phyloP scores from a whole-genome alignment of 495 filamentous ascomycete species.

The Penicillium goetzii region DNA sequence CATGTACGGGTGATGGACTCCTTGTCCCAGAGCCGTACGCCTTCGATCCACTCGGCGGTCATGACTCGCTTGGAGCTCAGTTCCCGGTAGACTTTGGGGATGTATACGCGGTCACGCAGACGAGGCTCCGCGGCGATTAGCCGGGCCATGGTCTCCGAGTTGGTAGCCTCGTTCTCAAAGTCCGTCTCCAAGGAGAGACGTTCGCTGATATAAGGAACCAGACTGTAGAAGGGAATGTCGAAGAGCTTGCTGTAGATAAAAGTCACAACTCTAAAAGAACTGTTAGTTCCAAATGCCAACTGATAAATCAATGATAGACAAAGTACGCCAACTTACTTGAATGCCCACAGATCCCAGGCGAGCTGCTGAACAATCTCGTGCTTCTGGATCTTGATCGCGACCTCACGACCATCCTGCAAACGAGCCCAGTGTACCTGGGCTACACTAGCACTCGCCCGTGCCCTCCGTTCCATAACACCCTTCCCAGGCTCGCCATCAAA shows the following conservation, averaged over 20 bases:
- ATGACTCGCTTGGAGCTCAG: conserved; percentile 83
- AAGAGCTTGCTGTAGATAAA: conserved; percentile 79
- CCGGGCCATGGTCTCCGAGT: conserved; percentile 79
- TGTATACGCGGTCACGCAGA: conserved; percentile 78
- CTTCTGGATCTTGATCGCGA: conserved; percentile 97
- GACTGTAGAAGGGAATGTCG: conserved; percentile 82
- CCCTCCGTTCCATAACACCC: conserved; percentile 85
- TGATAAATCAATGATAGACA: not conserved
- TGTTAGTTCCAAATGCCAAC: not conserved
- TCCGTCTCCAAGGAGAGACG: conserved; percentile 89
- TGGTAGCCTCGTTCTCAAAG: conserved; percentile 87
- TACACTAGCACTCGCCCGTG: conserved; percentile 86
- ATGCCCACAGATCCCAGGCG: conserved; percentile 91
- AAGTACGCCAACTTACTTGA: conserved; percentile 65
- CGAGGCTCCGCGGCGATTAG: conserved; percentile 78
- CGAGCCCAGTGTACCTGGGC: conserved; percentile 97
- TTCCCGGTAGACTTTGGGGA: conserved; percentile 81
- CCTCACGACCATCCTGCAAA: conserved; percentile 79
- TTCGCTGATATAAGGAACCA: conserved; percentile 89
- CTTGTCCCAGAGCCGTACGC: conserved; percentile 88
- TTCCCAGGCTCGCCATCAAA: conserved; percentile 67
- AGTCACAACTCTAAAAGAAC: conserved; percentile 63
- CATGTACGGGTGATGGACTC: conserved; percentile 71
- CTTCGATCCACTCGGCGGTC: conserved; percentile 98
- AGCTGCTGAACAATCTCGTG: conserved; percentile 88